phyloP scores from a whole-genome alignment of 2,329 filamentous ascomycete genomes.

The Nemania sp. region DNA sequence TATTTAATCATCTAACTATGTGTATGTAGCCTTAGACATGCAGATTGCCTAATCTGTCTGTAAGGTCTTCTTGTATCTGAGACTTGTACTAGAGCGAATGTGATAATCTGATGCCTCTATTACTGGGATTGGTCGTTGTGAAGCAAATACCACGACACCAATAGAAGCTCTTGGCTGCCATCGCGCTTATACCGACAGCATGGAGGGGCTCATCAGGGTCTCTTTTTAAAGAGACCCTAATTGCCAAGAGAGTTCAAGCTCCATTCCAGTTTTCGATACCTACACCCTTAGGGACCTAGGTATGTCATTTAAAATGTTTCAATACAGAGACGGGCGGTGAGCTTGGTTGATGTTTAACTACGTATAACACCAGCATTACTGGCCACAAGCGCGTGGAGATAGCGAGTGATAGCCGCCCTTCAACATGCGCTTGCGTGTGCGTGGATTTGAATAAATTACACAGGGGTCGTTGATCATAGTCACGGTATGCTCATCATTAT shows the following conservation, averaged over 20 bases:
- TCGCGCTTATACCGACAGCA: background rate
- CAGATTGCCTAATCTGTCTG: background rate
- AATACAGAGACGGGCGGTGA: slow-evolving; percentile 7
- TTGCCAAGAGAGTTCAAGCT: slow-evolving; percentile 10
- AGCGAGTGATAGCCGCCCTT: too few relatives aligned
- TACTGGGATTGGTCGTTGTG: background rate
- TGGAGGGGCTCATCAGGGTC: background rate
- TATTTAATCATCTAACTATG: too few relatives aligned
- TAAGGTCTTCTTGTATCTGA: background rate
- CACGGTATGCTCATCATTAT: too few relatives aligned
- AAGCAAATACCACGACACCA: background rate
- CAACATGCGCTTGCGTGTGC: too few relatives aligned
- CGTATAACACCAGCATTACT: background rate
- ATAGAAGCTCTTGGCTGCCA: background rate
- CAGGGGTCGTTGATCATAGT: too few relatives aligned
- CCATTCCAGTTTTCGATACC: background rate
- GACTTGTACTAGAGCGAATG: background rate
- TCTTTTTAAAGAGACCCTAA: background rate
- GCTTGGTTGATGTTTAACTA: background rate
- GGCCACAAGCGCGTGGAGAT: too few relatives aligned
- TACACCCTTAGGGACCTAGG: too few relatives aligned
- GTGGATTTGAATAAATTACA: too few relatives aligned
- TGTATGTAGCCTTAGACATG: background rate
- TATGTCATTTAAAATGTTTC: background rate
- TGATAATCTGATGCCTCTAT: background rate